Conservation (phyloP, 1,284 basidiomycete species). For the Ceratobasidium sp. region DNA sequence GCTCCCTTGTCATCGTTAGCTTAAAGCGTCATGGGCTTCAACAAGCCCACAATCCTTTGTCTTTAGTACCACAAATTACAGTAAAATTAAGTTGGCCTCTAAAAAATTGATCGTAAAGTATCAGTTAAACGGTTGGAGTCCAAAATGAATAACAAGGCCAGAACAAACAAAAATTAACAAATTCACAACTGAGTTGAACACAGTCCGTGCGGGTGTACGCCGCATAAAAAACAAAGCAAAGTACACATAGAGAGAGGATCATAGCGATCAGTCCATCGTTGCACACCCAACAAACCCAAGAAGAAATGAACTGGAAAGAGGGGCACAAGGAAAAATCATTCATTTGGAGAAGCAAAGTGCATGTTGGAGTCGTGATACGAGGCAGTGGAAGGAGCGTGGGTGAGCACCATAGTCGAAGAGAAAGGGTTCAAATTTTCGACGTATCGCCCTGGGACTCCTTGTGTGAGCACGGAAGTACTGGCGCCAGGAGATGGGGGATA, state of each 20-base stretch:
- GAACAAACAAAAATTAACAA: not conserved
- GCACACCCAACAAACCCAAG: no score
- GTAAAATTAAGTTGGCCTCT: not conserved
- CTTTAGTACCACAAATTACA: not conserved
- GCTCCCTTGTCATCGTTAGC: not conserved
- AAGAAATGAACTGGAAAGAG: not conserved
- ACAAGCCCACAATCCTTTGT: not conserved
- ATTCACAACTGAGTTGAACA: not conserved
- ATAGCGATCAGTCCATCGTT: not conserved
- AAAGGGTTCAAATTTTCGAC: not conserved
- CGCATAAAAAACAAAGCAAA: slow-evolving; percentile 3
- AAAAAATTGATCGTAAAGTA: slow-evolving; percentile 8
- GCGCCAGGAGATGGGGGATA: not conserved
- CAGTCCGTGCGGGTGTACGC: slow-evolving; percentile 3
- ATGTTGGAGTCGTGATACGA: not conserved
- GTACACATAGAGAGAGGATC: not conserved
- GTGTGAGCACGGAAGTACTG: not conserved
- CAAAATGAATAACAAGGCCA: not conserved
- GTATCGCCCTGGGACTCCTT: not conserved
- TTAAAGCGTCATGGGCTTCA: not conserved
- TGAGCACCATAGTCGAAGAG: not conserved
- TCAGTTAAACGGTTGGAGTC: not conserved
- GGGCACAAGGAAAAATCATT: not conserved
- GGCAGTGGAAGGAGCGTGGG: not conserved
- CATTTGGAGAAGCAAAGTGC: not conserved